These are phyloP conservation scores for Penicillium bialowiezense DNA, from an alignment of 495 filamentous ascomycete species.

Conservation along the genomic window DNA sequence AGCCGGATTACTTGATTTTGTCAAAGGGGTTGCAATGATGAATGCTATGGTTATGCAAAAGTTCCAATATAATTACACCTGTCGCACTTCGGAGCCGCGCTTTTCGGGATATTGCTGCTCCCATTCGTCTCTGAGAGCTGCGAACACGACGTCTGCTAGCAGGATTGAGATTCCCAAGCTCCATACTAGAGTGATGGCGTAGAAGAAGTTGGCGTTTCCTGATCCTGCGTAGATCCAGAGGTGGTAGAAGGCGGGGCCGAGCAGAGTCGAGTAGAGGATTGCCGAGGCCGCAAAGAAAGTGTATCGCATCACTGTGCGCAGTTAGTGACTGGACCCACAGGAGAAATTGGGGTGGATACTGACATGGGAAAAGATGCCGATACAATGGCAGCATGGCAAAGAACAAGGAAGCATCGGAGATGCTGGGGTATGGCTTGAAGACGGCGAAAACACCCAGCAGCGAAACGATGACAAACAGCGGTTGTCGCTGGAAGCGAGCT, in stretches of 20 bases:
- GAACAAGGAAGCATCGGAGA: slow-evolving; percentile 81
- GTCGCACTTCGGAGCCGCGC: slow-evolving; percentile 79
- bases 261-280: slow-evolving; percentile 79
- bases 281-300: slow-evolving; percentile 80
- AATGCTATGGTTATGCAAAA: slow-evolving; percentile 1
- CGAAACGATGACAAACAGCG: slow-evolving; percentile 77
- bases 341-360: slow-evolving; percentile 29
- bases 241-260: slow-evolving; percentile 94
- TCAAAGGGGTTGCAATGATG: slow-evolving; percentile 51
- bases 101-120: slow-evolving; percentile 88
- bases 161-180: slow-evolving; percentile 79
- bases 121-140: slow-evolving; percentile 88
- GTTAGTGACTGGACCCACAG: slow-evolving; percentile 13
- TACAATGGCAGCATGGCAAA: slow-evolving; percentile 83
- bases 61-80: slow-evolving; percentile 57
- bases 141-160: slow-evolving; percentile 81
- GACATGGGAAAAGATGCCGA: slow-evolving; percentile 85
- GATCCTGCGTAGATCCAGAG: slow-evolving; percentile 98
- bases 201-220: slow-evolving; percentile 99
- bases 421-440: slow-evolving; percentile 94
- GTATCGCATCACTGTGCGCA: slow-evolving; percentile 75
- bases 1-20: slow-evolving; percentile 68
- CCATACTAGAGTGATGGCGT: slow-evolving; percentile 98
- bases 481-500: slow-evolving; percentile 75
- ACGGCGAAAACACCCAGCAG: slow-evolving; percentile 84